phyloP scores from a whole-genome alignment of 164 flowering plant species.

The Vitis cinerea region DNA sequence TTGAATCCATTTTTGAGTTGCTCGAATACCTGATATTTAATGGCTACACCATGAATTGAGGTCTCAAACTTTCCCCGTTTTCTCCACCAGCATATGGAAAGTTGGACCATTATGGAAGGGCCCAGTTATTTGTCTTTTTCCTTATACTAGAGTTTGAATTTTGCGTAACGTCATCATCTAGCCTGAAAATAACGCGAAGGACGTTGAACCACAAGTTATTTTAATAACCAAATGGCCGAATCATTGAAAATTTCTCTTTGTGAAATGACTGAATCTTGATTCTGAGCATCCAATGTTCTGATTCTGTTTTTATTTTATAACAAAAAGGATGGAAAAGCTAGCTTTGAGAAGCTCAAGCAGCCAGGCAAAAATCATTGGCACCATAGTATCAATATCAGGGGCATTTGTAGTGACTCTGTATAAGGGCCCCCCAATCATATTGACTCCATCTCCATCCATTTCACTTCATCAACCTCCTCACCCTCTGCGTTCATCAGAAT shows the following conservation, averaged over 20 bases:
- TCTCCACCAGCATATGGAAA: no score
- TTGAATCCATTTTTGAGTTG: no score
- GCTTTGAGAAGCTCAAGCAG: slow-evolving; percentile 39
- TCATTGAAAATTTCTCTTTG: not conserved
- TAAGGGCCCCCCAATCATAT: slow-evolving; percentile 15
- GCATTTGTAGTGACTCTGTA: slow-evolving; percentile 22
- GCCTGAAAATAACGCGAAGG: no score
- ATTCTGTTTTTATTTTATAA: not conserved
- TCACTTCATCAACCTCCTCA: not conserved
- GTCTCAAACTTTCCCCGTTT: no score
- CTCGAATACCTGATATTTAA: no score
- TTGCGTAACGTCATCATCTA: no score
- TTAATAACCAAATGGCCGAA: no score
- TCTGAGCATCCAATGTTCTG: not conserved
- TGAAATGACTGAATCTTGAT: not conserved
- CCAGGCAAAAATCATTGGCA: slow-evolving; percentile 50
- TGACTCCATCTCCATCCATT: not conserved
- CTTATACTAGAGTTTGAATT: no score
- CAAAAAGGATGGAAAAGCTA: slow-evolving; percentile 52
- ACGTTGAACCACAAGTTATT: no score
- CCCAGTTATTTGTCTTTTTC: no score
- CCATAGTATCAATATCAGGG: slow-evolving; percentile 33
- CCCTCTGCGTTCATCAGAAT: not conserved
- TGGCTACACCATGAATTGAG: no score
- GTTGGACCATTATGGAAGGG: no score